phyloP scores from a whole-genome alignment of 768 basidiomycete species.

The Leucosporidium yakuticum region DNA sequence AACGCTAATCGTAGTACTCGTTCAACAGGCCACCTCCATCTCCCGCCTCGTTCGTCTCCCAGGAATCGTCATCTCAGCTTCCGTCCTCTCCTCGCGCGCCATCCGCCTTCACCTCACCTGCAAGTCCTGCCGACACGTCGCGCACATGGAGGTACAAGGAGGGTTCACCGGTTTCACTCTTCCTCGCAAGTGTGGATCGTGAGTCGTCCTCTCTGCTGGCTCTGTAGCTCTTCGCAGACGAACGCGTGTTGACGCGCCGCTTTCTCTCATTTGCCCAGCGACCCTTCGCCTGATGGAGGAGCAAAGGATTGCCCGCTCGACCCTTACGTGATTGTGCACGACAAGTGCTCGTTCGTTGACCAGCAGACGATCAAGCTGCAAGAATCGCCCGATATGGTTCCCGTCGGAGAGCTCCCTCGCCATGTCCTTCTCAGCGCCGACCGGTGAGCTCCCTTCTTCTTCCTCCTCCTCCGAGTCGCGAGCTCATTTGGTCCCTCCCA shows the following conservation, averaged over 20 bases:
- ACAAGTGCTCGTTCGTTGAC: conserved; percentile 88
- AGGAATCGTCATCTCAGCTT: conserved; percentile 96
- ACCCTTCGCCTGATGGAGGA: conserved; percentile 65
- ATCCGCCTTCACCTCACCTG: conserved; percentile 89
- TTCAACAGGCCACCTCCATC: conserved; percentile 65
- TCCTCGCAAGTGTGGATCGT: conserved; percentile 60
- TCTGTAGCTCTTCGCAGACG: neutral
- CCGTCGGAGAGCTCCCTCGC: conserved; percentile 92
- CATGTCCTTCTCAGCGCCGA: conserved; percentile 92
- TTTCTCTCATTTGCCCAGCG: conserved; percentile 14
- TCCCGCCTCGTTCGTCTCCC: conserved; percentile 94
- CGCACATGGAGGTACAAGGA: conserved; percentile 55
- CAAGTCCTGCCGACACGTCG: conserved; percentile 75
- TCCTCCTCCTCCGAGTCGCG: neutral
- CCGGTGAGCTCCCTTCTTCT: conserved; percentile 45
- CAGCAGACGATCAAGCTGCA: conserved; percentile 95
- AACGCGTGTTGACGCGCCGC: neutral
- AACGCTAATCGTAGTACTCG: neutral
- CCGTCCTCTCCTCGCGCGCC: conserved; percentile 84
- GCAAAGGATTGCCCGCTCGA: conserved; percentile 93
- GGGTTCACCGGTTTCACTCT: conserved; percentile 49
- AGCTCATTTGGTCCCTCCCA: neutral
- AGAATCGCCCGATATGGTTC: conserved; percentile 99
- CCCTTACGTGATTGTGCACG: conserved; percentile 91
- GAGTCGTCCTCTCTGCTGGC: neutral